Conservation (phyloP, 441 rosid genomes). For the Adansonia grandidieri region DNA sequence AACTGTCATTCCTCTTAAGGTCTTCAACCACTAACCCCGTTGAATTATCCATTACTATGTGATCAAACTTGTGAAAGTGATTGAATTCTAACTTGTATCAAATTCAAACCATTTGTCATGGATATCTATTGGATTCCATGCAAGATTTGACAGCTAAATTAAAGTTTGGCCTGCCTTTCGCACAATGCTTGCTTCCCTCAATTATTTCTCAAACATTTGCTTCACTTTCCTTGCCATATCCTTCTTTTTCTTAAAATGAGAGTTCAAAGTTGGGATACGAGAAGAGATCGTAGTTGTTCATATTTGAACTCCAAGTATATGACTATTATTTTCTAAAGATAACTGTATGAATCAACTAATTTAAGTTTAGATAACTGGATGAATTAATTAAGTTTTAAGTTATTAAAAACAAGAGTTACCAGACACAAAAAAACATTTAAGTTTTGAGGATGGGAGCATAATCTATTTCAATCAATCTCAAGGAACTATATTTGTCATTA, state of each 20-base stretch:
- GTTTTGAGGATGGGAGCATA: neutral
- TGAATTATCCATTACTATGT: neutral
- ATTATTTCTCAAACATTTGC: neutral
- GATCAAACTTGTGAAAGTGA: slow-evolving; percentile 27
- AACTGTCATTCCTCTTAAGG: neutral
- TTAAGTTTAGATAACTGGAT: too few species aligned
- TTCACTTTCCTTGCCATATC: neutral
- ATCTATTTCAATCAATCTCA: slow-evolving; percentile 23
- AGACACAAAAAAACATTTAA: too few species aligned
- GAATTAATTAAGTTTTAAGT: too few species aligned
- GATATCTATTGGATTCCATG: slow-evolving; percentile 28
- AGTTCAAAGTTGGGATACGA: too few species aligned
- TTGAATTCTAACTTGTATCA: slow-evolving; percentile 23
- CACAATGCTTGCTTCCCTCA: neutral
- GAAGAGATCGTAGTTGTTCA: too few species aligned
- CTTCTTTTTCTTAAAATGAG: neutral
- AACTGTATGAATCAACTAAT: too few species aligned
- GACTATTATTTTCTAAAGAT: too few species aligned
- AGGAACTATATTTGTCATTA: slow-evolving; percentile 33
- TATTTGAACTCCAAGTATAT: too few species aligned
- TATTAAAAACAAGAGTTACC: too few species aligned
- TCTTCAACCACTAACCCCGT: neutral
- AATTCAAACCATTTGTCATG: neutral
- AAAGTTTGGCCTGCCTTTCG: slow-evolving; percentile 3
- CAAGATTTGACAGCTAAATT: slow-evolving; percentile 22